Base-by-base conservation (phyloP, 305 asterid genomes). In the Fraxinus floribunda region DNA sequence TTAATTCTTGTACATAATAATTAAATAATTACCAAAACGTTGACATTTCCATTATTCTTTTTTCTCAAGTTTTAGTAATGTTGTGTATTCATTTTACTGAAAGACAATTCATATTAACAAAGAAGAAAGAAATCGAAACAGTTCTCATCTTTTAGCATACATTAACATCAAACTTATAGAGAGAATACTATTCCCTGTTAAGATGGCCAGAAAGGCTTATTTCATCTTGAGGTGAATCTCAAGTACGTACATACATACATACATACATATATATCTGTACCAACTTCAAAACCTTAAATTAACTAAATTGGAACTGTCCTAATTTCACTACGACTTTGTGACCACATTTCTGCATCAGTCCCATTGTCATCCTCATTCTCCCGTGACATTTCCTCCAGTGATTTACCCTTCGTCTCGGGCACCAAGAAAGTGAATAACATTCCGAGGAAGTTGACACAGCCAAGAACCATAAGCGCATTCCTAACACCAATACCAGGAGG, bases 341-440 rank as follows among this genome's bases (percentile, higher is more conserved):
- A 13, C 26, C 55, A 60, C 55, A 35, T 32, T 30, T 78, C 83
- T 13, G 38, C 36, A 3, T 15, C 72, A n/a, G 39, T 18, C 1
- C 22, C 41, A 38, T 72, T 44, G 1, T 80, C 78, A 16, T 73
- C 83, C 6, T 46, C 57, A 35, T 46, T 75, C 41, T 81, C 84
- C 41, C 20, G 46, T 1, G 80, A n/a, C 18, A 76, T 66, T 76
- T 81, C 84, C 74, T 81, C 84, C 1, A 81, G 79, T 0, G 84
- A 81, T 68, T 41, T 76, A 64, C 84, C 84, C 20, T 81, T 81
- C 7, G 81, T 11, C 76, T 81, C 84, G 2, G 84, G 84, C 60
- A 83, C 83, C 57, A 68, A 62, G 13, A 83, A 83, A 3, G 84
- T 83, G 66, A 76, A 83, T 1, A 64, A 0, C 35, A 83, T 18